Base-by-base conservation (phyloP, 768 basidiomycete species). In the Lactifluus rugatus region DNA sequence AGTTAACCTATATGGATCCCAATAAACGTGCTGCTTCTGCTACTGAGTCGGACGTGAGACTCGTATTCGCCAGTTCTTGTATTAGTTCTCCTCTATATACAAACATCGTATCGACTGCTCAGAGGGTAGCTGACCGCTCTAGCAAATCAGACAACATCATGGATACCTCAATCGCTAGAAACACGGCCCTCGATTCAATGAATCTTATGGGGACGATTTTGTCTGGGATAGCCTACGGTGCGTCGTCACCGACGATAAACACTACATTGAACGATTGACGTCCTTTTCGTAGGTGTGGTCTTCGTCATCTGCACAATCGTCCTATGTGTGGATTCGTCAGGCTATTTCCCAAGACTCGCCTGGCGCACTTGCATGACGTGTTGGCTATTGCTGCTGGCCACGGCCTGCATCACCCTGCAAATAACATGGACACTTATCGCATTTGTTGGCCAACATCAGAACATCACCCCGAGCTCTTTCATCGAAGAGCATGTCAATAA, bases 161-260 rank as follows among this genome's bases (percentile, higher is more conserved):
- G 53, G 51, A 42, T 41, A 26, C 8, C 48, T 23, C 37, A n/a
- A 17, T 25, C 32, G n/a, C 16, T 32, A 44, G 31, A n/a, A 48
- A 41, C 19, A 34, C 53, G 13, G 21, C 56, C 9, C 60, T 60
- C 23, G 58, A 53, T 52, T 45, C 48, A 1, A 56, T 45, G 39
- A 49, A 48, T 9, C 57, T 69, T 59, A 58, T 65, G 47, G 69
- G 69, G 7, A 62, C 65, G 1, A 42, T 67, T 17, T 46, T 70
- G 19, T 64, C 68, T 7, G 64, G 59, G 7, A 41, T 68, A 23
- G 61, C 65, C 10, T 70, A 66, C 41, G 69, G 69, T 69, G 21
- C 54, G 68, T 57, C 17, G 16, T 37, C 36, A 21, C 21, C 5
- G 8, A 13, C 10, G 21, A 19, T 32, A 13, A 21, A 32, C 28